Conservation (phyloP, 257 asterid genomes). For the Oldenlandia corymbosa region DNA sequence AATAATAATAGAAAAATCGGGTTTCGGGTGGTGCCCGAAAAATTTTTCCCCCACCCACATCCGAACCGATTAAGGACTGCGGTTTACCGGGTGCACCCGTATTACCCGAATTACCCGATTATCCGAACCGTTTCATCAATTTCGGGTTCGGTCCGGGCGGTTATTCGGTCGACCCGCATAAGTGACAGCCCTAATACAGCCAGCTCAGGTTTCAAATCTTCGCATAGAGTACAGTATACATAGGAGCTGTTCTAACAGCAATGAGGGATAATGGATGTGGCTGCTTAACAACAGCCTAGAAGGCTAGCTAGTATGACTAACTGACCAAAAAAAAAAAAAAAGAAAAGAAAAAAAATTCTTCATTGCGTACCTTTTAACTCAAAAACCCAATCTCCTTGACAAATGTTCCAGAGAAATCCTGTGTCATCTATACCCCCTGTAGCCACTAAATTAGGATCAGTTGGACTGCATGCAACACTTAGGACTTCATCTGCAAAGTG, state of each 20-base stretch:
- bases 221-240: constrained; percentile 1
- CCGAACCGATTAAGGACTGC: no score
- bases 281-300: not conserved
- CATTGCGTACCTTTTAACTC: constrained; percentile 58
- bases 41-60: no score
- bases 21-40: no score
- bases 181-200: no score
- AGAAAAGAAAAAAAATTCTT: not conserved
- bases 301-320: not conserved
- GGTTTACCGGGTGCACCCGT: no score
- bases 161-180: no score
- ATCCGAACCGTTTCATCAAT: no score
- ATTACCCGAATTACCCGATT: no score
- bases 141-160: no score
- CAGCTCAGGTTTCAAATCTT: constrained; percentile 7
- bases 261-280: not conserved
- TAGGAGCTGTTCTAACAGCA: not conserved
- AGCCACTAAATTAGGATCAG: constrained; percentile 71
- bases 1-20: no score
- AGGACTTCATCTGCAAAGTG: constrained; percentile 62
- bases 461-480: constrained; percentile 70
- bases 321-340: no score
- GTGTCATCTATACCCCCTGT: constrained; percentile 95
- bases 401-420: constrained; percentile 75
- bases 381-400: constrained; percentile 66